Base-by-base conservation (phyloP, 2,329 filamentous ascomycete genomes). In the Pyrenochaeta sp. region DNA sequence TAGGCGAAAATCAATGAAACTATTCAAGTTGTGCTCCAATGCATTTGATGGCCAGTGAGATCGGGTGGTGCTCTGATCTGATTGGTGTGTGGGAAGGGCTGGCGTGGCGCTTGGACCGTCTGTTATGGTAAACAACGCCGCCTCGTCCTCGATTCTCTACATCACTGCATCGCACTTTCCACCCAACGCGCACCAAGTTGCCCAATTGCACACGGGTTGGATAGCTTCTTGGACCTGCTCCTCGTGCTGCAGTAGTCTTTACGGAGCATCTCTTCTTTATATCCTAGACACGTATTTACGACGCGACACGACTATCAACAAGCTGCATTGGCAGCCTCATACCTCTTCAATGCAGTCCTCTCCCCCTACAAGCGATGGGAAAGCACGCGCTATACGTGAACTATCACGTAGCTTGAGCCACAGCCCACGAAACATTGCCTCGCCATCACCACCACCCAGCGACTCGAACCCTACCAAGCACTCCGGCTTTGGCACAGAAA, bases 361-460 rank as follows among this genome's bases (percentile, higher is more conserved):
- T 40, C 75, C 76, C 51, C 72, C 71, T 27, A 66, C 61, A 43
- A 77, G 72, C 62, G 73, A 73, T 22, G 76, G 71, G 61, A 77
- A 77, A 66, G 74, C 73, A 59, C 74, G 75, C 53, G 71, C 74
- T 48, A 71, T 78, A 28, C 68, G 75, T 7, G 75, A 78, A 56
- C 69, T 78, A 24, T 77, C 76, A 43, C 71, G 66, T 43, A 77
- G 69, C 54, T 55, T 76, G 34, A 72, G 67, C 55, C 74, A 73
- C 59, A 77, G 74, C 64, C 69, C 68, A 45, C 68, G 69, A 40
- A 69, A 65, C 43, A 69, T 73, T 27, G 68, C 69, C 27, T 72
- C 73, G 22, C 68, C 66, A 2, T 72, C 69, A 56, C 68, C 68
- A 36, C 64, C 68, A 24, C 68, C 67, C 7, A 76, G 70, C 66